Base-by-base conservation (phyloP, 208 protist species). In the Acanthamoeba culbertsoni region DNA sequence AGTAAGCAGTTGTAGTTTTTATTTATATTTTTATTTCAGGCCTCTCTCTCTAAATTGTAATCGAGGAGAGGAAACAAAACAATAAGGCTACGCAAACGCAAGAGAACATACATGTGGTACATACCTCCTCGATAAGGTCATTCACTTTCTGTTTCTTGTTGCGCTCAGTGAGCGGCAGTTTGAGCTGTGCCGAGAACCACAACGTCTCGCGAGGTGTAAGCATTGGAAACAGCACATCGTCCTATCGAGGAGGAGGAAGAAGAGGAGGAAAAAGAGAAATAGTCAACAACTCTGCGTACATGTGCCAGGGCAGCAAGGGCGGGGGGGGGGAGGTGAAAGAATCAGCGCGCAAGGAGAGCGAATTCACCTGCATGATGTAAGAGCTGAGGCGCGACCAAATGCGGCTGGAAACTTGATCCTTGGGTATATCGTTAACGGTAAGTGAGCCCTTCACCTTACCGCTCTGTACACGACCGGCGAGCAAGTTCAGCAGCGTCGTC, bases 351-450 rank as follows among this genome's bases (percentile, higher is more conserved):
- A n/a, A n/a, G n/a, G n/a, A n/a, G n/a, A n/a, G n/a, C n/a, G n/a
- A n/a, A n/a, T n/a, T n/a, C 23, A 40, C 65, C 79, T 92, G 86
- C 86, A 92, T 92, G 62, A 92, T 75, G 86, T 92, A 92, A 6
- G 86, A 65, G 86, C 86, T 75, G 28, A 92, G 57, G n/a, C 59
- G 35, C 43, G 23, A 37, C 86, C 86, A 92, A n/a, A 20, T 2
- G 35, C 28, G 31, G 40, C 31, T 40, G n/a, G 57, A 53, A 0
- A 92, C 51, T 7, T 92, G 33, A 5, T 71, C 28, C 59, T 73
- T 92, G 42, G 86, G 86, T 4, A 45, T 28, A 35, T 73, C 86
- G 62, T 92, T 92, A 35, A 92, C 59, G 4, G 35, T 65, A 40
- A 92, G 43, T 12, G 35, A 55, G 86, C 86, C 86, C 43, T 92